These are phyloP conservation scores for Penicillium janthinellum DNA, from an alignment of 2,329 filamentous ascomycete genomes.

Conservation along the genomic window DNA sequence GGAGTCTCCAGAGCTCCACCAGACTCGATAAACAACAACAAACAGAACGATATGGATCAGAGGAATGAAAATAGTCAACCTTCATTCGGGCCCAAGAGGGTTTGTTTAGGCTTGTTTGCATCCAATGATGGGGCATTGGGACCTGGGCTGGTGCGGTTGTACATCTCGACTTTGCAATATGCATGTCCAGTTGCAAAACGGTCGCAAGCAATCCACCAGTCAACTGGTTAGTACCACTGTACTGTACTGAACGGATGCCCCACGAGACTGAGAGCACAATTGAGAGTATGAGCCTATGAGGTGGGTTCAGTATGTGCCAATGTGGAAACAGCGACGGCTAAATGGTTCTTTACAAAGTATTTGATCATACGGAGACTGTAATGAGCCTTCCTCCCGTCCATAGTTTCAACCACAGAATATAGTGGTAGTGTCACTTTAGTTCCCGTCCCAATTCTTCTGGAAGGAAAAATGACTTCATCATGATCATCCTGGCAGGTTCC, in stretches of 20 bases:
- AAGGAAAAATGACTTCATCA: slow-evolving; percentile 7
- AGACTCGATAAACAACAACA: neutral
- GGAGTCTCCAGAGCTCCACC: neutral
- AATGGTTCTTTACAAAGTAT: neutral
- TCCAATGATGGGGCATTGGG: neutral
- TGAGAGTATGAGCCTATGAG: no score
- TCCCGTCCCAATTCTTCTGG: neutral
- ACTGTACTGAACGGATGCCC: neutral
- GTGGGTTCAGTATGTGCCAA: neutral
- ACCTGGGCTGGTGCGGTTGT: slow-evolving; percentile 1
- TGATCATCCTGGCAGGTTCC: slow-evolving; percentile 2
- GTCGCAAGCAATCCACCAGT: neutral
- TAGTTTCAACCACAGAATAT: neutral
- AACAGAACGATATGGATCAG: neutral
- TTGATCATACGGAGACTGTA: neutral
- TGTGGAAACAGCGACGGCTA: neutral
- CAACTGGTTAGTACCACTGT: neutral
- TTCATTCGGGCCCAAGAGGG: neutral
- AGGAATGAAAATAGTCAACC: neutral
- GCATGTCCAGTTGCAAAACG: neutral
- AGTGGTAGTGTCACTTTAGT: neutral
- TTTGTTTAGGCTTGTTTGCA: neutral
- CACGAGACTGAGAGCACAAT: no score
- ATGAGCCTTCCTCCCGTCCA: neutral
- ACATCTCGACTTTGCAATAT: neutral